Evolutionary conservation across 106 monocot species (phyloP).

Genomic region (Dactylorhiza incarnata): DNA sequence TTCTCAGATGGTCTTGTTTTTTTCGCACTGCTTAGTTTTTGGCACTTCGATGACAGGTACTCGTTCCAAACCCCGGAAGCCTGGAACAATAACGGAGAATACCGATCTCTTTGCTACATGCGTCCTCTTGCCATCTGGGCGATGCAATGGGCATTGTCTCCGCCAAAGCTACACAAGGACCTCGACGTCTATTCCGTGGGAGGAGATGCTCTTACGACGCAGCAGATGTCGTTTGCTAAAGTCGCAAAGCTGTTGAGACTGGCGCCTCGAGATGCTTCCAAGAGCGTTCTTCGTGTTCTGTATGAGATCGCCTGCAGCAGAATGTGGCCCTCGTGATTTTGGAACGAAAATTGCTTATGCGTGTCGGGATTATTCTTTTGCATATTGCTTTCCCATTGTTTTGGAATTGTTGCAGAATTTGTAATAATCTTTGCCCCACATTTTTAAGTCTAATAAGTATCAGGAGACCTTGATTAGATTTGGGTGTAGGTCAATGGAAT

Average conservation of each 20-base stretch:
- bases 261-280: slow-evolving; percentile 40
- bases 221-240: slow-evolving; percentile 35
- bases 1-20: not conserved
- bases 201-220: slow-evolving; percentile 7
- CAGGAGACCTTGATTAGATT: no score
- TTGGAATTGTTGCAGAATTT: no score
- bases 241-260: slow-evolving; percentile 63
- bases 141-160: slow-evolving; percentile 93
- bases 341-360: not conserved
- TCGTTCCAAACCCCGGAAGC: slow-evolving; percentile 92
- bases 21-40: not conserved
- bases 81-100: slow-evolving; percentile 70
- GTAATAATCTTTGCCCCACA: no score
- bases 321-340: slow-evolving; percentile 20
- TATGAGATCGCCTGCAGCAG: slow-evolving; percentile 43
- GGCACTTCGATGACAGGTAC: slow-evolving; percentile 39
- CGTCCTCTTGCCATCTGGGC: slow-evolving; percentile 94
- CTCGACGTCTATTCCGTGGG: slow-evolving; percentile 1
- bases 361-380: no score
- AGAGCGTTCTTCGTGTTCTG: slow-evolving; percentile 49
- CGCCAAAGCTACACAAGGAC: slow-evolving; percentile 53
- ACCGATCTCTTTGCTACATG: slow-evolving; percentile 89
- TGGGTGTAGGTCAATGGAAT: no score
- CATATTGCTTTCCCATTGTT: no score
- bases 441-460: no score